Conservation (phyloP, 177 flowering plant species). For the Vitis hybrid region DNA sequence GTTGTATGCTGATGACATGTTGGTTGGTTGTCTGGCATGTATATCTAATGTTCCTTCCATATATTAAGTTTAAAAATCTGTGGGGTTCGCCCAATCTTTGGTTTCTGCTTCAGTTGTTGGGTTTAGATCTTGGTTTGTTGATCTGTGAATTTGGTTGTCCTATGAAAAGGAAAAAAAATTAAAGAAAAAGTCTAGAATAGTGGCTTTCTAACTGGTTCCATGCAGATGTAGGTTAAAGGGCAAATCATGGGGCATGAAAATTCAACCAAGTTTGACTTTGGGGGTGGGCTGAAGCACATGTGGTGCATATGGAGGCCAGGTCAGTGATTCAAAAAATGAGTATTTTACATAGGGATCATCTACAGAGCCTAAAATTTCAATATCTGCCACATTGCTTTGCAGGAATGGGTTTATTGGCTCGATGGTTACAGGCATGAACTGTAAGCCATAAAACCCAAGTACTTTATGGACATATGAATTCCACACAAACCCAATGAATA, state of each 20-base stretch:
- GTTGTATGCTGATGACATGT: not conserved
- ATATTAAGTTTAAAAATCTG: no score
- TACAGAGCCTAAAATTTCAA: slow-evolving; percentile 1
- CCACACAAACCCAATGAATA: not conserved
- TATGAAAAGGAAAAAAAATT: not conserved
- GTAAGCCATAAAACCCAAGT: not conserved
- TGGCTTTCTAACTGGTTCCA: not conserved
- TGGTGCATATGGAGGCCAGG: not conserved
- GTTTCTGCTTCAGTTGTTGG: slow-evolving; percentile 12
- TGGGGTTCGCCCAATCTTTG: slow-evolving; percentile 2
- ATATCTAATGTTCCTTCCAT: no score
- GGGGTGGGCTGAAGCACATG: not conserved
- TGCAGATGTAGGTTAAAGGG: slow-evolving; percentile 1
- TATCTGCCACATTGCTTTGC: not conserved
- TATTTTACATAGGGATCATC: slow-evolving; percentile 4
- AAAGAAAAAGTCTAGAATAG: not conserved
- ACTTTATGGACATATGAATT: not conserved
- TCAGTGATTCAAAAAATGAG: no score
- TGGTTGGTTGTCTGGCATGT: not conserved
- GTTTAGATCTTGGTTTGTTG: slow-evolving; percentile 20
- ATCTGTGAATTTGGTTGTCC: slow-evolving; percentile 19
- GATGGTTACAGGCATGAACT: slow-evolving; percentile 1
- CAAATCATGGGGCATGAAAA: not conserved
- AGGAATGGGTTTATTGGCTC: slow-evolving; percentile 10
- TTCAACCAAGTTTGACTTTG: not conserved